These are phyloP conservation scores for Earliella scabrosa DNA, from an alignment of 1,284 basidiomycete species.

Conservation along the genomic window DNA sequence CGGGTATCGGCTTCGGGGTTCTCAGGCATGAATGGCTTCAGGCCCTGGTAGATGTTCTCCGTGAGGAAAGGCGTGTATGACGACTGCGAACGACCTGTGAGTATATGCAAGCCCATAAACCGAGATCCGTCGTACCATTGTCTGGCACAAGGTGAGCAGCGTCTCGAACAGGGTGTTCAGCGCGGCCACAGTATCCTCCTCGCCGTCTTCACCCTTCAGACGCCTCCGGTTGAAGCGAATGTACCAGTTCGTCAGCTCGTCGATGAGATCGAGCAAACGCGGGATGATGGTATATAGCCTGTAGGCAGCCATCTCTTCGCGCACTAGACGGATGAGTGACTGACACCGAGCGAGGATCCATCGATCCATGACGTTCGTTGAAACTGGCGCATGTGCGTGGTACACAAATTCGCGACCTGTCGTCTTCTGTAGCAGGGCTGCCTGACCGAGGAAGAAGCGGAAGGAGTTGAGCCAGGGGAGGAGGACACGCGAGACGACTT, in stretches of 20 bases:
- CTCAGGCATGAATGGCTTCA: conserved; percentile 84
- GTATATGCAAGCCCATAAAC: too few relatives aligned
- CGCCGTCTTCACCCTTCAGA: conserved; percentile 94
- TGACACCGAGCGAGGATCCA: conserved; percentile 99
- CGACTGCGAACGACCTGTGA: conserved; percentile 56
- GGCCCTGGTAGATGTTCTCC: conserved; percentile 95
- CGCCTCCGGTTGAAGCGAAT: conserved; percentile 98
- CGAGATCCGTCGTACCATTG: conserved; percentile 92
- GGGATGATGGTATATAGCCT: conserved; percentile 98
- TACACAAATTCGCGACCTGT: conserved; percentile 85
- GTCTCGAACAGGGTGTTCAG: conserved; percentile 98
- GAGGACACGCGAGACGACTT: conserved; percentile 93
- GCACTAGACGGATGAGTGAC: conserved; percentile 91
- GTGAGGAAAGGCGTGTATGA: conserved; percentile 99
- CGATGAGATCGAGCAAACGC: conserved; percentile 89
- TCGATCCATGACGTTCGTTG: conserved; percentile 96
- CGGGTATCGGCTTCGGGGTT: conserved; percentile 80
- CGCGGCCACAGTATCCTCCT: conserved; percentile 87
- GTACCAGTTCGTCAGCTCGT: conserved; percentile 99
- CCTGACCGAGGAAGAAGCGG: conserved; percentile 99
- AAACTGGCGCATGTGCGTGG: conserved; percentile 84
- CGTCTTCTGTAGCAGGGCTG: conserved; percentile 86
- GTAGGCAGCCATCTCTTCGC: conserved; percentile 96
- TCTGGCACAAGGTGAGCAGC: conserved; percentile 91
- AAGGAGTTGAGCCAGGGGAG: conserved; percentile 99